Conservation (phyloP, 2,329 filamentous ascomycete genomes). For the Pyricularia grisea region DNA sequence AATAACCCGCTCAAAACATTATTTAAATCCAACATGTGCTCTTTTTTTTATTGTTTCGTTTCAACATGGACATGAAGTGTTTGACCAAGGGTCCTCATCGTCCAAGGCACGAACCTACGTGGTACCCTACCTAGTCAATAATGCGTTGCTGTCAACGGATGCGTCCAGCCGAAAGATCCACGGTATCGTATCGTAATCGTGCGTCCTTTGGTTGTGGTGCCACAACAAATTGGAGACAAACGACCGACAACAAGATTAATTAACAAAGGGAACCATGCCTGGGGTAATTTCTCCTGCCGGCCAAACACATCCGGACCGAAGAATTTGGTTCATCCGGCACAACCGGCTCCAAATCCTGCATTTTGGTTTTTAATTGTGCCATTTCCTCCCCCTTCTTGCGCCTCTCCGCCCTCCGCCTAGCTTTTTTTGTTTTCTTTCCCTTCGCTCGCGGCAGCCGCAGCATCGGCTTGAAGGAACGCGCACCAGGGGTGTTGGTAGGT, state of each 20-base stretch:
- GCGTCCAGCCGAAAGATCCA: not conserved
- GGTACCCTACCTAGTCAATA: too few species aligned
- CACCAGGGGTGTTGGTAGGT: not conserved
- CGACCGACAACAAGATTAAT: not conserved
- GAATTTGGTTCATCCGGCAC: not conserved
- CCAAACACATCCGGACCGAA: not conserved
- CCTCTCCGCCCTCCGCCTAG: not conserved
- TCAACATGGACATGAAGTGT: too few species aligned
- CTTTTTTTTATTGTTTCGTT: not conserved
- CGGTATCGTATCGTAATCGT: not conserved
- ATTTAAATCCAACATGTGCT: not conserved
- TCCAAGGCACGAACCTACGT: not conserved
- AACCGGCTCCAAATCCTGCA: not conserved
- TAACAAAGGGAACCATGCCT: not conserved
- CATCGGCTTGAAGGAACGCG: too few species aligned
- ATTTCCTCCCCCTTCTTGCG: too few species aligned
- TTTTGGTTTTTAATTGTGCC: not conserved
- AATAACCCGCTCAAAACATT: too few species aligned
- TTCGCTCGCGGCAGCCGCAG: not conserved
- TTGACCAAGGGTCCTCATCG: not conserved
- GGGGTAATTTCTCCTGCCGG: not conserved
- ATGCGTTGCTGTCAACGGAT: not conserved
- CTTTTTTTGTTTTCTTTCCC: too few species aligned
- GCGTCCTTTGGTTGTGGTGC: not conserved
- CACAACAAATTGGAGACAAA: not conserved